Evolutionary conservation across 371 early-diverging fungal genomes (phyloP).

Genomic region (Globomyces sp.): DNA sequence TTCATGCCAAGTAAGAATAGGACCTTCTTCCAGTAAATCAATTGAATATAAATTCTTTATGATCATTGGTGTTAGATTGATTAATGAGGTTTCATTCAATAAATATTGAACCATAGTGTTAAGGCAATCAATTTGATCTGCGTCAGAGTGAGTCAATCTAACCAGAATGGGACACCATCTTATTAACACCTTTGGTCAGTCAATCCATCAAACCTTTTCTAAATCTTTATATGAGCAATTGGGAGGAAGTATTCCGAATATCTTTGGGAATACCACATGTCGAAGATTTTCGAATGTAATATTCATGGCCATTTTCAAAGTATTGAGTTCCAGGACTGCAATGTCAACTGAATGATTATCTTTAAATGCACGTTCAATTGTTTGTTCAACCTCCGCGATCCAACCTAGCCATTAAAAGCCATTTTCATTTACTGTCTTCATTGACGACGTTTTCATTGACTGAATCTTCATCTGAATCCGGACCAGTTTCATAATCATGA

Average conservation of each 20-base stretch:
- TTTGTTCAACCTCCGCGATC: slow-evolving; percentile 73
- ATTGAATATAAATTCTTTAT: slow-evolving; percentile 72
- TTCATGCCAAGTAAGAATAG: slow-evolving; percentile 73
- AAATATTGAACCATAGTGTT: slow-evolving; percentile 46
- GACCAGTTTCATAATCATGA: slow-evolving; percentile 3
- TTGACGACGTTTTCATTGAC: slow-evolving; percentile 38
- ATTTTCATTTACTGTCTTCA: not conserved
- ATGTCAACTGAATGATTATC: slow-evolving; percentile 75
- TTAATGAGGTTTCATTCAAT: not conserved
- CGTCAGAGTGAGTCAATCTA: slow-evolving; percentile 66
- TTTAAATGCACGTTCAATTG: slow-evolving; percentile 75
- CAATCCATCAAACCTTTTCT: slow-evolving; percentile 19
- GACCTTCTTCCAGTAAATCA: slow-evolving; percentile 84
- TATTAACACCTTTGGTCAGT: slow-evolving; percentile 45
- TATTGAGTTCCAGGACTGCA: slow-evolving; percentile 83
- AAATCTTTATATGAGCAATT: slow-evolving; percentile 27
- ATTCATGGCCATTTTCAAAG: slow-evolving; percentile 86
- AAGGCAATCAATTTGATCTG: slow-evolving; percentile 77
- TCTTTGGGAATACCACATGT: slow-evolving; percentile 62
- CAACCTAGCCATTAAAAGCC: slow-evolving; percentile 47
- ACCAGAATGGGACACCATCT: slow-evolving; percentile 72
- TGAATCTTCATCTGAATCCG: slow-evolving; percentile 32
- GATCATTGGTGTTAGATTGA: slow-evolving; percentile 54
- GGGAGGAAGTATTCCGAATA: slow-evolving; percentile 42
- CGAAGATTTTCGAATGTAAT: slow-evolving; percentile 79